Evolutionary conservation across 805 yeast species (phyloP), one percentile per base, ranked within the genome.

Genomic region (Suhomyces prunicola): DNA sequence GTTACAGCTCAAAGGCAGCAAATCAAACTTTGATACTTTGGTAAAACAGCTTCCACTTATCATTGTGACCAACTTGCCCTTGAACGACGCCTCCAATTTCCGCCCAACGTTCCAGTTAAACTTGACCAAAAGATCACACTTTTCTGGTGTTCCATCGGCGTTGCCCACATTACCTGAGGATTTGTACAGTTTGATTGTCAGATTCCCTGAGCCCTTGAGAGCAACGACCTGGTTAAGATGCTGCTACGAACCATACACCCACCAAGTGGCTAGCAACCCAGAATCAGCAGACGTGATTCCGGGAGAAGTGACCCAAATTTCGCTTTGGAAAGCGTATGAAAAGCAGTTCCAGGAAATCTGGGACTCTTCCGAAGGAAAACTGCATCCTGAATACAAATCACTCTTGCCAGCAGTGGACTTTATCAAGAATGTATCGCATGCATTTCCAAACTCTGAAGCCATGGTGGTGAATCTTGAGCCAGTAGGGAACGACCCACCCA

Each of bases 151-250:
- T 0, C 96, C 97, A 2, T 73, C 77, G 1, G 73, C 77, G 4
- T 84, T 91, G 4, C 92, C 96, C 3, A 71, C 66, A 23, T 71
- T 90, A 33, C 77, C 86, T 2, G 71, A 71, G 2, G 77, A 77
- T 3, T 74, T 90, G 36, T 79, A 83, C 56, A 71, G 76, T n/a
- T 81, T 85, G 44, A 78, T 94, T 36, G 74, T 87, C 46, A 72
- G 75, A 27, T 71, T 91, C 51, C 80, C 84, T 10, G 99, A 94
- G 70, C 98, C 98, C 2, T 79, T 84, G 53, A 79, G 99, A 56
- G 97, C 98, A 0, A 89, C 96, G 5, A 81, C 90, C 29, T 94
- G 98, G 98, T 85, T 94, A 77, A 82, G 97, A 60, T 86, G 96
- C 60, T 87, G 93, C 59, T 94, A 91, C 71, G 91, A 86, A 60